phyloP scores from a whole-genome alignment of 2,329 filamentous ascomycete genomes.

The Domatiomyces globalis region DNA sequence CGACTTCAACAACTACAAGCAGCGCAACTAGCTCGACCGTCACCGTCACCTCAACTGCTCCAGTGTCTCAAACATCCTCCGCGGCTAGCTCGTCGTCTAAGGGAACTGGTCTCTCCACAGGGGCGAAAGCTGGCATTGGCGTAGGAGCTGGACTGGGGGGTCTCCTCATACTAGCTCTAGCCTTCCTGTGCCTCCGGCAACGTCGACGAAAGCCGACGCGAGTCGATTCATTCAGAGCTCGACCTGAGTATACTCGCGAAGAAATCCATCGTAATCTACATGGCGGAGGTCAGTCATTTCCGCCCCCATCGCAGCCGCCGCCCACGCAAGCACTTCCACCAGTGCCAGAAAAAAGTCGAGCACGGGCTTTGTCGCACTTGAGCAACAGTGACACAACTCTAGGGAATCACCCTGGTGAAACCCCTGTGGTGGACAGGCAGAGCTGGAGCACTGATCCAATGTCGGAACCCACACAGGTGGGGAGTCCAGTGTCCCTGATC shows the following conservation, averaged over 20 bases:
- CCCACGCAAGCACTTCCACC: not conserved
- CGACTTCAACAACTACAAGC: not conserved
- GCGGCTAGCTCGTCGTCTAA: not conserved
- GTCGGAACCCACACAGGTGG: not conserved
- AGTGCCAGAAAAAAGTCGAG: not conserved
- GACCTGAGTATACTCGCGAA: not conserved
- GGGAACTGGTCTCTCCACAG: slow-evolving; percentile 1
- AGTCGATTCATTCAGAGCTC: not conserved
- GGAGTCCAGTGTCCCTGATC: not conserved
- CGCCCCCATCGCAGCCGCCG: not conserved
- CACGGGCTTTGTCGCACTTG: not conserved
- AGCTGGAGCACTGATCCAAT: not conserved
- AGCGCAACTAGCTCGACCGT: too few relatives aligned
- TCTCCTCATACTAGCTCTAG: not conserved
- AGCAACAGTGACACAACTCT: not conserved
- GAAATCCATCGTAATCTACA: not conserved
- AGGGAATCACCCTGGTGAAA: not conserved
- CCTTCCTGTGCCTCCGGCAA: not conserved
- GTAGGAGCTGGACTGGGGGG: not conserved
- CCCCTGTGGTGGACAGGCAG: not conserved
- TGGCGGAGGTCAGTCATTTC: not conserved
- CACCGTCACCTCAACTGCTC: not conserved
- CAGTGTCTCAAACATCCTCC: not conserved
- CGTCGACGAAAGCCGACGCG: not conserved
- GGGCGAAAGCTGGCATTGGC: slow-evolving; percentile 1